Conservation (phyloP, 805 yeast genomes). For the Schwanniomyces yamadae region DNA sequence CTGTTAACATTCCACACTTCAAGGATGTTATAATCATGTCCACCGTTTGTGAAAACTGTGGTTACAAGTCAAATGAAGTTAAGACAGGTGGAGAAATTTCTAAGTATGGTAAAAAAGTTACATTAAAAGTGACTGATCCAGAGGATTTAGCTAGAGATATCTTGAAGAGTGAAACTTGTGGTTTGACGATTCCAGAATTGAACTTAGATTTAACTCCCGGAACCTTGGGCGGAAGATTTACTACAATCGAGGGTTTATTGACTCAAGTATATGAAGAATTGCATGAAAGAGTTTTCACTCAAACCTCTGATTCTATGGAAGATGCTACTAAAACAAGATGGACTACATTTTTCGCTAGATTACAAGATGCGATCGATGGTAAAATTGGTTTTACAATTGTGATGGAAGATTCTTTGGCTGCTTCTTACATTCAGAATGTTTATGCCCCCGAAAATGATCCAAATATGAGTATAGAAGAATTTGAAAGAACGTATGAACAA, state of each 20-base stretch:
- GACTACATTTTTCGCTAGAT: slow-evolving; percentile 70
- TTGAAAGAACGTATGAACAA: slow-evolving; percentile 83
- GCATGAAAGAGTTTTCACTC: slow-evolving; percentile 76
- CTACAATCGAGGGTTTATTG: slow-evolving; percentile 92
- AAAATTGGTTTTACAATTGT: slow-evolving; percentile 75
- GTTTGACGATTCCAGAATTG: slow-evolving; percentile 80
- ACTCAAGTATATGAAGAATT: slow-evolving; percentile 88
- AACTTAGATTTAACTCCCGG: slow-evolving; percentile 91
- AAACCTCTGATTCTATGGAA: slow-evolving; percentile 91
- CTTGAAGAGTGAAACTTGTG: slow-evolving; percentile 91
- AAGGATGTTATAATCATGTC: slow-evolving; percentile 97
- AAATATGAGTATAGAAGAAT: slow-evolving; percentile 87
- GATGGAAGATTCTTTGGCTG: slow-evolving; percentile 94
- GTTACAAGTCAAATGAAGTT: slow-evolving; percentile 95
- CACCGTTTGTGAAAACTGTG: slow-evolving; percentile 88
- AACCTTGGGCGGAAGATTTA: slow-evolving; percentile 96
- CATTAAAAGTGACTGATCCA: slow-evolving; percentile 76
- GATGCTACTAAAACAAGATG: slow-evolving; percentile 74
- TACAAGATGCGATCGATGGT: slow-evolving; percentile 81
- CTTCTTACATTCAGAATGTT: slow-evolving; percentile 95
- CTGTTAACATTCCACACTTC: slow-evolving; percentile 95
- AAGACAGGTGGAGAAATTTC: slow-evolving; percentile 98
- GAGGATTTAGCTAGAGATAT: slow-evolving; percentile 95
- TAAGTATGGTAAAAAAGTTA: slow-evolving; percentile 71
- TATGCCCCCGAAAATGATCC: slow-evolving; percentile 99